Evolutionary conservation across 345 rosid genomes (phyloP).

Genomic region (Pistacia atlantica): DNA sequence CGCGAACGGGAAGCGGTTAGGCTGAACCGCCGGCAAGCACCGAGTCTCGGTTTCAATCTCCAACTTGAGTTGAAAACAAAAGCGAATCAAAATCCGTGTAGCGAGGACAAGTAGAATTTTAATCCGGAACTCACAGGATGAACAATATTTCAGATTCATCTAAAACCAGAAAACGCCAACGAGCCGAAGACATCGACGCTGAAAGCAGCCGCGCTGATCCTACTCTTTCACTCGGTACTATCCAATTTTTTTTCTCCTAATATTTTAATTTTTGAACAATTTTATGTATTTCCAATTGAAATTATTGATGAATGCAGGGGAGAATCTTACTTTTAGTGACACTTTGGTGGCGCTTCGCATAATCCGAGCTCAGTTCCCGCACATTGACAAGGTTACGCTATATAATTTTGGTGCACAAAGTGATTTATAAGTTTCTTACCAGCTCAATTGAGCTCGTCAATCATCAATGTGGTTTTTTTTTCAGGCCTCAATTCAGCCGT

Average conservation of each 20-base stretch:
- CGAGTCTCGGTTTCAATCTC: neutral
- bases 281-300: neutral
- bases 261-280: neutral
- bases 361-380: slow-evolving; percentile 95
- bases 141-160: slow-evolving; percentile 14
- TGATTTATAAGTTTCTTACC: neutral
- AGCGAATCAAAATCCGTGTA: neutral
- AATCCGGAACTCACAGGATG: neutral
- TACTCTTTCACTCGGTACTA: slow-evolving; percentile 37
- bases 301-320: slow-evolving; percentile 44
- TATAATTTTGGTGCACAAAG: neutral
- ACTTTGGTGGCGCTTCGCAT: slow-evolving; percentile 82
- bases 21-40: neutral
- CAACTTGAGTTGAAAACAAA: neutral
- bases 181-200: slow-evolving; percentile 33
- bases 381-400: slow-evolving; percentile 60
- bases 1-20: neutral
- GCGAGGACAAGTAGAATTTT: neutral
- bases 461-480: slow-evolving; percentile 6
- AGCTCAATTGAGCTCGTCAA: neutral
- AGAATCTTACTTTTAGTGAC: slow-evolving; percentile 75
- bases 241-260: neutral
- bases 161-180: slow-evolving; percentile 35
- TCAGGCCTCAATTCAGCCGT: slow-evolving; percentile 73
- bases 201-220: slow-evolving; percentile 30